Base-by-base conservation (phyloP, 495 filamentous ascomycete species). In the Neurospora sp. region DNA sequence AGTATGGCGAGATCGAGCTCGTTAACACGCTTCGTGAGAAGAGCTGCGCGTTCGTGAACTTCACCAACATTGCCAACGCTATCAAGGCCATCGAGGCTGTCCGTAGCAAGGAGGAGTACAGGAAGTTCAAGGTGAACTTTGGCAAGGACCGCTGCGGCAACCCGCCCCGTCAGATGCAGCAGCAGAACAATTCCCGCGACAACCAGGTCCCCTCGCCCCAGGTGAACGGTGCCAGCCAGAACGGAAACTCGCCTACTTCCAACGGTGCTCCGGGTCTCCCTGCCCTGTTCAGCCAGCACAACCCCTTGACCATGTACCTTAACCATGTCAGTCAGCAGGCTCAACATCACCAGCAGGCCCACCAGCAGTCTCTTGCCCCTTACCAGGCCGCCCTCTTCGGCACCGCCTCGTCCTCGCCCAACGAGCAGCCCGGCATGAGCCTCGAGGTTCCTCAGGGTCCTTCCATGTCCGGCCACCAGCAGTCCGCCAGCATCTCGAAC, bases 71-170 rank as follows among this genome's bases (percentile, higher is more conserved):
- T 77, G 96, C 96, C 76, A 99, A 99, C 75, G 96, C 96, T 48
- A 99, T 99, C 86, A 99, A 99, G 82, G 96, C 96, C 5, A 99
- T 99, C 75, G 96, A 99, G 81, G 96, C 95, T 41, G 90, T 98
- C 76, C 89, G 96, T 38, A 91, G 93, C 79, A 92, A 94, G 76
- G 96, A 99, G 70, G 96, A 99, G 79, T 99, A 99, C 84, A 91
- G 89, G 81, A 91, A 95, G 69, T 99, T 99, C 88, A 99, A 99
- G 87, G 94, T 99, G 81, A 99, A 99, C 84, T 99, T 99, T 81
- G 96, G 96, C 79, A 99, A 99, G 84, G 96, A 99, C 82, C 89
- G 96, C 70, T 99, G 96, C 78, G 96, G 96, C 75, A 99, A 98
- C 82, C 93, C 96, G 23, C 96, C 96, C 35, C 89, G 96, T 62